Base-by-base conservation (phyloP, 2,329 filamentous ascomycete species). In the Erysiphe neolycopersici region DNA sequence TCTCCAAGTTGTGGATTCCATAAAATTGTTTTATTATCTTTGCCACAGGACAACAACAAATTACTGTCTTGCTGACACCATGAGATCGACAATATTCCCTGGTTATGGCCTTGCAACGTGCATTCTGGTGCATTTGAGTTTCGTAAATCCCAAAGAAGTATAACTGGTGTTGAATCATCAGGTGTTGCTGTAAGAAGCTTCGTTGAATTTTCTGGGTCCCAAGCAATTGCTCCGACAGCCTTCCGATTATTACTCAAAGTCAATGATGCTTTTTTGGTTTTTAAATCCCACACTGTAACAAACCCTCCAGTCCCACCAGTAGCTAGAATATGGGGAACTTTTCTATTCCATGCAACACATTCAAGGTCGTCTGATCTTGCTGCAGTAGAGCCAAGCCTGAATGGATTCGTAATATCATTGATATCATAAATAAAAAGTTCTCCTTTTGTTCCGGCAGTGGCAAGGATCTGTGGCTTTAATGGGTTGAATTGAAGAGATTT, bases 401-500 rank as follows among this genome's bases (percentile, higher is more conserved):
- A 92, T 5, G 87, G 81, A 57, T 80, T 89, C 45, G 73, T 72
- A 52, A 85, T 71, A 59, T 95, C 85, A 62, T 91, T 84, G 52
- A 95, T 65, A 56, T 98, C 87, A 65, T 89, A 91, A 52, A 98
- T 79, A 62, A 82, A 98, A 36, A 98, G 74, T 62, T 98, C 89
- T 57, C 89, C 89, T 62, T 94, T 94, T 48, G 82, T 76, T 51
- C 89, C 89, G 46, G 82, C 87, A 3, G 85, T 92, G 39, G 89
- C 87, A 40, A 98, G 69, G 46, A 95, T 77, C 56, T 94, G 84
- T 26, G 84, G 76, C 58, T 85, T 79, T 60, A 83, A 71, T 11
- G 87, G 84, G 61, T 98, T 98, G 71, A 95, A 98, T 60, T 98
- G 85, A 48, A 98, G 66, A 26, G 89, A 75, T 63, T 94, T 94